These are phyloP conservation scores for Lactarius deliciosus DNA, from an alignment of 768 basidiomycete genomes.

Conservation along the genomic window DNA sequence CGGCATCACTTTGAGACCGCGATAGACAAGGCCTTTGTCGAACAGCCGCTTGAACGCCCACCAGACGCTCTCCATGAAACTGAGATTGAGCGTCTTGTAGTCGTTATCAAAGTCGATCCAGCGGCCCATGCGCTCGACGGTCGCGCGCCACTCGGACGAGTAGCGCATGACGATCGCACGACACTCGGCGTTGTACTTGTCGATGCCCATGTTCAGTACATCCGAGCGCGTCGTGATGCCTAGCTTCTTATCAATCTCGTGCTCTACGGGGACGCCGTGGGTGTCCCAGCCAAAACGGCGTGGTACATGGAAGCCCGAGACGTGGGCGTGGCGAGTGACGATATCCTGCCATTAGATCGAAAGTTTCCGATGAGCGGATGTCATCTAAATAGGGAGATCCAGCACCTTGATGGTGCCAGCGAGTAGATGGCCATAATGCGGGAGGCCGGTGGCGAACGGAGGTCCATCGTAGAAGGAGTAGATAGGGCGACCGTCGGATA, in stretches of 20 bases:
- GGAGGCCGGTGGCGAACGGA: conserved; percentile 94
- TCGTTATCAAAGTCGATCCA: conserved; percentile 99
- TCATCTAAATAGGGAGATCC: conserved; percentile 3
- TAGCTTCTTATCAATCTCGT: conserved; percentile 97
- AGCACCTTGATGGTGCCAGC: conserved; percentile 91
- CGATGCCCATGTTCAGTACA: conserved; percentile 94
- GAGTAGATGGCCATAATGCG: conserved; percentile 93
- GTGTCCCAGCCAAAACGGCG: conserved; percentile 99
- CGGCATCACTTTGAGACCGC: conserved; percentile 94
- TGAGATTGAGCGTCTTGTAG: conserved; percentile 92
- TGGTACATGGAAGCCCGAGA: conserved; percentile 88
- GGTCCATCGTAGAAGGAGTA: conserved; percentile 97
- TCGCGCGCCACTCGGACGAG: conserved; percentile 87
- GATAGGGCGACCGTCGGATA: conserved; percentile 86
- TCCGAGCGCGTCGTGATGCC: conserved; percentile 91
- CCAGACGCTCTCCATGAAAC: conserved; percentile 99
- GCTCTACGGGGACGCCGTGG: conserved; percentile 97
- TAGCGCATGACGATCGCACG: conserved; percentile 97
- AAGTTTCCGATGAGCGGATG: conserved; percentile 13
- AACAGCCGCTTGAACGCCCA: conserved; percentile 97
- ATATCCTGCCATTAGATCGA: conserved; percentile 67
- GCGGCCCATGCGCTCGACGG: conserved; percentile 96
- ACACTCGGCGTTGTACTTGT: conserved; percentile 96
- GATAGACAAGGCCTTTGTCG: conserved; percentile 89
- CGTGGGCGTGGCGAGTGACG: conserved; percentile 93